A percentile compares a stretch with the other conserved stretches of the same genome.
These are phyloP conservation scores for Eremomyces bilateralis DNA, from an alignment of 495 filamentous ascomycete genomes.

Conservation along the genomic window DNA sequence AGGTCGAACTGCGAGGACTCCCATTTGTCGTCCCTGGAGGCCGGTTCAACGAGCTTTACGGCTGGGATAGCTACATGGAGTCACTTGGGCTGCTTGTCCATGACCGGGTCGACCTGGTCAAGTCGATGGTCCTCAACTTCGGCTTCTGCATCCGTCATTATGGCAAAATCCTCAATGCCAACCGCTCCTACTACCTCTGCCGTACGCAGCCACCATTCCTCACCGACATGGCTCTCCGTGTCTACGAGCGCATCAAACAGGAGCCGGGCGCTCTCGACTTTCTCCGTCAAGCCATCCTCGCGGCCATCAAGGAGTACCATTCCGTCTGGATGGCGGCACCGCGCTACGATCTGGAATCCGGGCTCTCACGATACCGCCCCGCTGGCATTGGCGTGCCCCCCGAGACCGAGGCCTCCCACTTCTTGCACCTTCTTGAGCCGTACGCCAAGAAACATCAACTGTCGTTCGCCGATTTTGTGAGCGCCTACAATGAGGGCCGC, in stretches of 20 bases:
- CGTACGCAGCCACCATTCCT: slow-evolving; percentile 92
- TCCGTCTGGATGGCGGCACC: slow-evolving; percentile 72
- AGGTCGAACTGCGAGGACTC: slow-evolving; percentile 48
- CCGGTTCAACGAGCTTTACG: slow-evolving; percentile 92
- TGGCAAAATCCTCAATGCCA: slow-evolving; percentile 93
- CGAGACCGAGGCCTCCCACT: slow-evolving; percentile 79
- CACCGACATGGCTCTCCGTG: slow-evolving; percentile 85
- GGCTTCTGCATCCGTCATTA: slow-evolving; percentile 97
- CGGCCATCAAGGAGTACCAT: slow-evolving; percentile 93
- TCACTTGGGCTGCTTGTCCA: slow-evolving; percentile 67
- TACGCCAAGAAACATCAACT: slow-evolving; percentile 72
- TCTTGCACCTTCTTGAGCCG: slow-evolving; percentile 64
- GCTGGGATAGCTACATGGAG: slow-evolving; percentile 97
- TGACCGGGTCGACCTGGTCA: slow-evolving; percentile 62
- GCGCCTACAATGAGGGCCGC: slow-evolving; percentile 59
- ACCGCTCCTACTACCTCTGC: slow-evolving; percentile 80
- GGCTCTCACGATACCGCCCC: slow-evolving; percentile 77
- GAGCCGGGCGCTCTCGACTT: slow-evolving; percentile 59
- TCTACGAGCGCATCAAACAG: slow-evolving; percentile 70
- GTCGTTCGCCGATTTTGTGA: slow-evolving; percentile 59
- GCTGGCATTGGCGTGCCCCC: slow-evolving; percentile 82
- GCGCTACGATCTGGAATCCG: slow-evolving; percentile 53
- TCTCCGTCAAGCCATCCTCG: slow-evolving; percentile 52
- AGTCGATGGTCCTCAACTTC: slow-evolving; percentile 87
- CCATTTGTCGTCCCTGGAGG: slow-evolving; percentile 94